Evolutionary conservation across 441 rosid genomes (phyloP).

Genomic region (Populus hybrid): DNA sequence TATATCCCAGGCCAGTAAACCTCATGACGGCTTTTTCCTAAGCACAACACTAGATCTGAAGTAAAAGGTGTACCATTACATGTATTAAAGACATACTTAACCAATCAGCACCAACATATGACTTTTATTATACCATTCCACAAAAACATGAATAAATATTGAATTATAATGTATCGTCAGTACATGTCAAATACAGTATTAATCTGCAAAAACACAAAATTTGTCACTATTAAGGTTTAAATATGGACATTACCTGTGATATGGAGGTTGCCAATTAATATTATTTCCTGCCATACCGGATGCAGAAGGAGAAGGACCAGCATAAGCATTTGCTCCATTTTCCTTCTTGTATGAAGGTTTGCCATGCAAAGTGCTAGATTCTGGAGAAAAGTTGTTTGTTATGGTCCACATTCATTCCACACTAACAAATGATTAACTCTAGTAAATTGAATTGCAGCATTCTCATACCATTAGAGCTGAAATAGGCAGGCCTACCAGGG

Average conservation of each 20-base stretch:
- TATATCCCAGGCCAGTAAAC: background rate
- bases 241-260: slow-evolving; percentile 47
- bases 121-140: background rate
- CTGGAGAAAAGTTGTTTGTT: slow-evolving; percentile 37
- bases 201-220: background rate
- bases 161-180: background rate
- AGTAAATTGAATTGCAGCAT: slow-evolving; percentile 13
- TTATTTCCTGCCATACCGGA: slow-evolving; percentile 43
- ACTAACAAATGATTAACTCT: slow-evolving; percentile 7
- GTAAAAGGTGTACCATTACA: background rate
- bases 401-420: slow-evolving; percentile 1
- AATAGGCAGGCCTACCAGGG: slow-evolving; percentile 31
- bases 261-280: slow-evolving; percentile 31
- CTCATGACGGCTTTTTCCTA: background rate
- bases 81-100: background rate
- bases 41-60: background rate
- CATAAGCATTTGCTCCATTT: slow-evolving; percentile 60
- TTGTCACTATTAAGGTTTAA: background rate
- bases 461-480: slow-evolving; percentile 56
- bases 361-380: slow-evolving; percentile 53
- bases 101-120: background rate
- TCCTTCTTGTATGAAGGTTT: slow-evolving; percentile 76
- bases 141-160: background rate
- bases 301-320: slow-evolving; percentile 52
- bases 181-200: background rate